A percentile compares a stretch with the other conserved stretches of the same genome.
phyloP scores from a whole-genome alignment of 352 stramenopile genomes.

The Pythium dissimile region DNA sequence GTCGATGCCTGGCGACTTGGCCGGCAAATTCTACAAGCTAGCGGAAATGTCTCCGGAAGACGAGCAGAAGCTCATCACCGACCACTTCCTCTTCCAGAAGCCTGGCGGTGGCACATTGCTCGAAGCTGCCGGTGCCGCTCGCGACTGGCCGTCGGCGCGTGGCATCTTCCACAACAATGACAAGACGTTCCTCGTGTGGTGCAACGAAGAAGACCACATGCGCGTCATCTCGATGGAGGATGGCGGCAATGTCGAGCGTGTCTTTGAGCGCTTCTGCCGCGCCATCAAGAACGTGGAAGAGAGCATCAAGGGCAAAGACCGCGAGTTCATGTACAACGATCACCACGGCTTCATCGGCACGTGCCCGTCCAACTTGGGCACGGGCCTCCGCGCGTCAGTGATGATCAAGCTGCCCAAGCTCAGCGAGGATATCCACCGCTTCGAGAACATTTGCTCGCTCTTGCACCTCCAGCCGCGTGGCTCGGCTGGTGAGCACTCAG shows the following conservation, averaged over 20 bases:
- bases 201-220: slow-evolving; percentile 84
- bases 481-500: slow-evolving; percentile 81
- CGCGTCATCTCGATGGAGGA: slow-evolving; percentile 84
- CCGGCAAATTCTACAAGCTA: slow-evolving; percentile 83
- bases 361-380: slow-evolving; percentile 89
- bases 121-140: slow-evolving; percentile 54
- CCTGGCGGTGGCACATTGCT: slow-evolving; percentile 70
- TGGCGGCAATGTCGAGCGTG: slow-evolving; percentile 62
- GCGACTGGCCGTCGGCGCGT: slow-evolving; percentile 68
- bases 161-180: slow-evolving; percentile 82
- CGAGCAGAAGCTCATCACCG: slow-evolving; percentile 68
- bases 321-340: slow-evolving; percentile 74
- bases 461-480: slow-evolving; percentile 80
- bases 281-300: slow-evolving; percentile 76
- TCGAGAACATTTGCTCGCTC: slow-evolving; percentile 77
- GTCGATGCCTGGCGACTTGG: slow-evolving; percentile 63
- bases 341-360: slow-evolving; percentile 84
- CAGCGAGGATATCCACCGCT: slow-evolving; percentile 70
- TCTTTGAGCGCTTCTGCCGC: slow-evolving; percentile 75
- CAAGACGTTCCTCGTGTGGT: slow-evolving; percentile 83
- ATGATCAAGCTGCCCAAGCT: slow-evolving; percentile 90
- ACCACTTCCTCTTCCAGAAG: slow-evolving; percentile 87
- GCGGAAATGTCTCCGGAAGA: slow-evolving; percentile 68
- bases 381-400: slow-evolving; percentile 82
- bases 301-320: slow-evolving; percentile 63